Percentiles rank a stretch among this genome's conserved stretches.
Evolutionary conservation across 352 stramenopile genomes (phyloP).

Genomic region (Phytophthora macrochlamydospora): DNA sequence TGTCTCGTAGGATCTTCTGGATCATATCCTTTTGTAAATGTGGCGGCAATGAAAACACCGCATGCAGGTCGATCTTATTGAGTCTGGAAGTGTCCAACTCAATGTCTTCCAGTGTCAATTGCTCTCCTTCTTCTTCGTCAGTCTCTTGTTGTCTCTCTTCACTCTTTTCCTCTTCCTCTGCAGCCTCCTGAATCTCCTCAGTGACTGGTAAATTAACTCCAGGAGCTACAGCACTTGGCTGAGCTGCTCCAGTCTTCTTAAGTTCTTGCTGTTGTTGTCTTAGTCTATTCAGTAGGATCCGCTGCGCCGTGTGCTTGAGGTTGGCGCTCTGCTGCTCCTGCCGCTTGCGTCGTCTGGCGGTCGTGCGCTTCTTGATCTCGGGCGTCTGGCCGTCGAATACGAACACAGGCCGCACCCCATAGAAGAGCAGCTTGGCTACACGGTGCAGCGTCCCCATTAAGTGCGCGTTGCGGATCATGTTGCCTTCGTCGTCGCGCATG

Average conservation of each 20-base stretch:
- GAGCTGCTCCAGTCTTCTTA: constrained; percentile 57
- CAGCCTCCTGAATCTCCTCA: constrained; percentile 3
- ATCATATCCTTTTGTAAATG: constrained; percentile 94
- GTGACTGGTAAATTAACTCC: constrained; percentile 58
- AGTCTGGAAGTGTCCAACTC: constrained; percentile 56
- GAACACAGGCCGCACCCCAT: constrained; percentile 97
- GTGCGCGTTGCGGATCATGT: constrained; percentile 95
- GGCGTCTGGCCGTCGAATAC: constrained; percentile 99
- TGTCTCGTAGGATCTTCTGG: constrained; percentile 84
- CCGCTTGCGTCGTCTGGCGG: constrained; percentile 60
- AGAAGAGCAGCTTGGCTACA: constrained; percentile 95
- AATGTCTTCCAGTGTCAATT: constrained; percentile 69
- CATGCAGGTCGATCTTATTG: constrained; percentile 83
- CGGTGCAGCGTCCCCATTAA: constrained; percentile 94
- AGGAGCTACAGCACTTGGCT: constrained; percentile 45
- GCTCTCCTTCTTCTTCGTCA: constrained; percentile 34
- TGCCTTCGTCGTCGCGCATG: constrained; percentile 95
- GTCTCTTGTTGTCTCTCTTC: constrained; percentile 10
- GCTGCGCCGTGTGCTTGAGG: constrained; percentile 93
- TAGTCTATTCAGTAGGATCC: constrained; percentile 93
- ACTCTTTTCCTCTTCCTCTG: constrained; percentile 18
- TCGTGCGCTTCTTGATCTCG: constrained; percentile 94
- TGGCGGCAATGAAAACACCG: constrained; percentile 88
- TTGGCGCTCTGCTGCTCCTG: constrained; percentile 81
- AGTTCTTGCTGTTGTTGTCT: constrained; percentile 65